Conservation (phyloP, 2,329 filamentous ascomycete species). For the Verticillium klebahnii region DNA sequence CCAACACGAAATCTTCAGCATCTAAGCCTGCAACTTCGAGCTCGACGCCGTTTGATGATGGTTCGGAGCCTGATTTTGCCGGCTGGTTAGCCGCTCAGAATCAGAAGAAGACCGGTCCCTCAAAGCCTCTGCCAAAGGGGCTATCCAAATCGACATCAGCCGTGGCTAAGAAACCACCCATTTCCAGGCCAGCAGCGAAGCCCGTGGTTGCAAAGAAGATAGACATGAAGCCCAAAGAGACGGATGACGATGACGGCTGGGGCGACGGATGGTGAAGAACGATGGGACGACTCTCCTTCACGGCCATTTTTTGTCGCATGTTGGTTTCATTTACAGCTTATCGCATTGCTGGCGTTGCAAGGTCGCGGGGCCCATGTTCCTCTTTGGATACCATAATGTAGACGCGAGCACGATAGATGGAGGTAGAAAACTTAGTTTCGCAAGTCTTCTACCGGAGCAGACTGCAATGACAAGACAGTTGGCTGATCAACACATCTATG, state of each 20-base stretch:
- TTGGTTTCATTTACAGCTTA: neutral
- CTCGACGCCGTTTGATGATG: conserved; percentile 66
- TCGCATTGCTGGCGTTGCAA: neutral
- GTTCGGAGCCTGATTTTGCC: conserved; percentile 89
- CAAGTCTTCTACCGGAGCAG: conserved; percentile 1
- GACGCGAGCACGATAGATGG: neutral
- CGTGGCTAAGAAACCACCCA: conserved; percentile 34
- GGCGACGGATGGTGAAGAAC: conserved; percentile 56
- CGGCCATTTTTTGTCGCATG: neutral
- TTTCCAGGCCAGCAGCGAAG: conserved; percentile 32
- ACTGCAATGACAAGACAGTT: conserved; percentile 6
- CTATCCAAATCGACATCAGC: conserved; percentile 54
- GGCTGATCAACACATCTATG: conserved; percentile 5
- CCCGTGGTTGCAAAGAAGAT: conserved; percentile 58
- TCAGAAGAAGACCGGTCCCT: conserved; percentile 58
- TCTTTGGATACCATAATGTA: conserved; percentile 8
- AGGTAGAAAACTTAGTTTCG: neutral
- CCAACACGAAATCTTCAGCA: conserved; percentile 23
- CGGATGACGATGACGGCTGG: conserved; percentile 57
- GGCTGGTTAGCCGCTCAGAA: conserved; percentile 90
- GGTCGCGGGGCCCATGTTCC: neutral
- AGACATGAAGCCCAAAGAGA: conserved; percentile 60
- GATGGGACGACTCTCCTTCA: neutral
- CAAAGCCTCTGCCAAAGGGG: conserved; percentile 77
- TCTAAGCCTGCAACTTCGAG: conserved; percentile 28